phyloP scores from a whole-genome alignment of 306 rosid species.

The Vigna mungo region DNA sequence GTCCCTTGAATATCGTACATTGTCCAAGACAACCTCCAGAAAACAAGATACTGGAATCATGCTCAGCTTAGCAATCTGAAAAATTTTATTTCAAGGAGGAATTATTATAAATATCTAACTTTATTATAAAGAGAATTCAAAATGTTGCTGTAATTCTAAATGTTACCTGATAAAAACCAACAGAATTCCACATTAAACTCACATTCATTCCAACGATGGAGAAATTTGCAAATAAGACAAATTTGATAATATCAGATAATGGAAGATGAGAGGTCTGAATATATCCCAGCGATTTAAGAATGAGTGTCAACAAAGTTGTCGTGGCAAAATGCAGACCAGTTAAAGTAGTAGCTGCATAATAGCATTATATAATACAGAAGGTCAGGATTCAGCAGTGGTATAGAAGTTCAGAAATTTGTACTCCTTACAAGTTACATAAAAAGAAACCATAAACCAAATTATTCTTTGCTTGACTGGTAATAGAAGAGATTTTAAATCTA shows the following conservation, averaged over 20 bases:
- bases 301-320: conserved; percentile 72
- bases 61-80: conserved; percentile 86
- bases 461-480: conserved; percentile 22
- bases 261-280: conserved; percentile 76
- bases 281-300: conserved; percentile 75
- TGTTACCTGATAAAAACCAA: conserved; percentile 86
- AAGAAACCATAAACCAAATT: conserved; percentile 37
- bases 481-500: conserved; percentile 28
- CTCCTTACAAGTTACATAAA: conserved; percentile 28
- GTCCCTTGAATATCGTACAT: conserved; percentile 81
- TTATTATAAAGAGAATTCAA: background rate
- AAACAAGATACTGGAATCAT: conserved; percentile 90
- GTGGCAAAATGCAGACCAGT: conserved; percentile 87
- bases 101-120: conserved; percentile 38
- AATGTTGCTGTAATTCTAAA: conserved; percentile 6
- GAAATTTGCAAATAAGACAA: conserved; percentile 83
- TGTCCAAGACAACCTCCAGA: conserved; percentile 77
- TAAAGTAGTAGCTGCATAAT: conserved; percentile 79
- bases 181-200: conserved; percentile 94
- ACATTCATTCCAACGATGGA: conserved; percentile 92
- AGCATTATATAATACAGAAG: conserved; percentile 40
- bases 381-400: conserved; percentile 34
- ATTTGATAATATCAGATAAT: conserved; percentile 69
- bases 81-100: conserved; percentile 41
- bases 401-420: conserved; percentile 35